Evolutionary conservation across 1,284 basidiomycete genomes (phyloP).

Genomic region (Marasmius oreades): DNA sequence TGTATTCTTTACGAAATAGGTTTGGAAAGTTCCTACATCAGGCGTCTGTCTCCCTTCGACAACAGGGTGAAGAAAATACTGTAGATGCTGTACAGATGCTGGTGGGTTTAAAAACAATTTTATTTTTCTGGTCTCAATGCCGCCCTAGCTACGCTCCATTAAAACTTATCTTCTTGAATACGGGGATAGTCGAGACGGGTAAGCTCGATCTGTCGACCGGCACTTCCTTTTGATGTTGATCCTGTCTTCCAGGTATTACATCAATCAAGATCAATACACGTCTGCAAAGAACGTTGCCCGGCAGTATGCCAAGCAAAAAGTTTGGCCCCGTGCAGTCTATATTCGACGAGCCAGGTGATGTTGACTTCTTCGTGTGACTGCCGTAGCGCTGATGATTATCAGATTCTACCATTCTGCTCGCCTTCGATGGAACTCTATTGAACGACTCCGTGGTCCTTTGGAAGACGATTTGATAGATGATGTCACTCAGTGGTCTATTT

Average conservation of each 20-base stretch:
- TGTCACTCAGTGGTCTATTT: constrained; percentile 81
- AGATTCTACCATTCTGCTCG: constrained; percentile 67
- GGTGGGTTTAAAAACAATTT: constrained; percentile 33
- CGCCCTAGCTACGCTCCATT: constrained; percentile 55
- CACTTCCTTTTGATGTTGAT: constrained; percentile 3
- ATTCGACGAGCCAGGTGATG: constrained; percentile 60
- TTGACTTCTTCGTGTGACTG: neutral
- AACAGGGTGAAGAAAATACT: constrained; percentile 82
- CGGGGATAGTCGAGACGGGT: constrained; percentile 67
- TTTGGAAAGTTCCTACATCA: constrained; percentile 71
- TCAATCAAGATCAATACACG: constrained; percentile 59
- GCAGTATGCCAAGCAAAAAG: constrained; percentile 65
- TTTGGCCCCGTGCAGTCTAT: constrained; percentile 67
- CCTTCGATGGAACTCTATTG: constrained; percentile 69
- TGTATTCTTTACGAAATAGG: constrained; percentile 56
- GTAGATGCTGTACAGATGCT: constrained; percentile 80
- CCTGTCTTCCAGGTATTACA: constrained; percentile 48
- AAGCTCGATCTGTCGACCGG: constrained; percentile 9
- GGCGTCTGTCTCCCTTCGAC: constrained; percentile 64
- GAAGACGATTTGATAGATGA: constrained; percentile 81
- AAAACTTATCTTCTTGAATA: constrained; percentile 68
- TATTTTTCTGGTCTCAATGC: neutral
- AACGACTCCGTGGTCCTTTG: constrained; percentile 65
- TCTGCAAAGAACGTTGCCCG: constrained; percentile 61
- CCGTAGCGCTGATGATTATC: constrained; percentile 6